phyloP scores from a whole-genome alignment of 2,329 filamentous ascomycete species.

The Penicillium sp. region DNA sequence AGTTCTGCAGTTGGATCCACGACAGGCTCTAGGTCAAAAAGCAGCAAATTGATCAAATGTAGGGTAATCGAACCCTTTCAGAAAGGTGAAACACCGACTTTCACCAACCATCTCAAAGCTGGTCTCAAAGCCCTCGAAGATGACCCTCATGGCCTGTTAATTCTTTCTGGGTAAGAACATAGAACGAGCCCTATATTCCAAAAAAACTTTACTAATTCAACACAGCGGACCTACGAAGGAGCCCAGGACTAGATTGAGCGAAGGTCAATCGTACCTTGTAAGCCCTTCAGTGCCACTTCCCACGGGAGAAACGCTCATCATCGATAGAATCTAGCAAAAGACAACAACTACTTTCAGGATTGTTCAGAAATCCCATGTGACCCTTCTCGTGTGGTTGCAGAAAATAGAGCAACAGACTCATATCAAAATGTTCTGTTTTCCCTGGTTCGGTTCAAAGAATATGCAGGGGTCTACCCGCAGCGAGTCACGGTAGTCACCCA shows the following conservation, averaged over 20 bases:
- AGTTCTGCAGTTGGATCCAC: background rate
- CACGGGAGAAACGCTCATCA: background rate
- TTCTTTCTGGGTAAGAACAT: slow-evolving; percentile 69
- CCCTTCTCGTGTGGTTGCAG: slow-evolving; percentile 53
- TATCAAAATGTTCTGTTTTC: slow-evolving; percentile 84
- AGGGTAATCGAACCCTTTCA: slow-evolving; percentile 78
- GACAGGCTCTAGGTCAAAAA: background rate
- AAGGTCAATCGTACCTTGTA: slow-evolving; percentile 65
- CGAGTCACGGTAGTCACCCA: slow-evolving; percentile 67
- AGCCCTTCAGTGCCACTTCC: background rate
- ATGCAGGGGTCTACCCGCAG: slow-evolving; percentile 54
- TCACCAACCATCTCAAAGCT: slow-evolving; percentile 71
- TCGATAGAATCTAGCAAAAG: slow-evolving; percentile 34
- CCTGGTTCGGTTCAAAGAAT: slow-evolving; percentile 56
- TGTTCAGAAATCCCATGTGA: slow-evolving; percentile 14
- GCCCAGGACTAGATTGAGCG: slow-evolving; percentile 55
- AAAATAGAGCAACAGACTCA: slow-evolving; percentile 77
- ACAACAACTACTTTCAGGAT: slow-evolving; percentile 36
- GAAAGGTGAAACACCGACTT: slow-evolving; percentile 74
- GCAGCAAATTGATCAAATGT: background rate
- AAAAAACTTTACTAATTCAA: slow-evolving; percentile 22
- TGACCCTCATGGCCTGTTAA: slow-evolving; percentile 55
- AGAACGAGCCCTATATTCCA: background rate
- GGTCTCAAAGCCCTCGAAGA: slow-evolving; percentile 58
- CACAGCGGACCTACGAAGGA: slow-evolving; percentile 63